Percentiles rank a stretch among this genome's conserved stretches.
Evolutionary conservation across 139 green algal genomes (phyloP).

Genomic region (Astrephomene gubernaculifera): DNA sequence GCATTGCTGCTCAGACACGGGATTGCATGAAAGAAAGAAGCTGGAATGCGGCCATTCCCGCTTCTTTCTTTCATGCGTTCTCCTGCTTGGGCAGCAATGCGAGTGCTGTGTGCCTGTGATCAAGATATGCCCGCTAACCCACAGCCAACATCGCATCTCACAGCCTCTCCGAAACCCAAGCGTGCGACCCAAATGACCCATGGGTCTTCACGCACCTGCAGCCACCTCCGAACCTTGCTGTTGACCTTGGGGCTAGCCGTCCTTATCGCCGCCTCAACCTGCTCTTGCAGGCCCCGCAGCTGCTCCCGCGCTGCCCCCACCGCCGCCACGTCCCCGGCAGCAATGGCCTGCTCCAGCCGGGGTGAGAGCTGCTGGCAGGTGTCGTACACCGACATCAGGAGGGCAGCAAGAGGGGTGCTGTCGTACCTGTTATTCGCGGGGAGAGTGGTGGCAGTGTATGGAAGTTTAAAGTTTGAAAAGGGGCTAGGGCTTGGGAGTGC

Average conservation of each 20-base stretch:
- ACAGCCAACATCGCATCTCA: too few species aligned
- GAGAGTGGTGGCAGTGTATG: background rate
- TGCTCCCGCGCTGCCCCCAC: conserved; percentile 4
- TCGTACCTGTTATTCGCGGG: background rate
- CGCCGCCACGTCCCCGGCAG: background rate
- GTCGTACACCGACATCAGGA: background rate
- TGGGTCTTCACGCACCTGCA: conserved; percentile 58
- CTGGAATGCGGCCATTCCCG: too few species aligned
- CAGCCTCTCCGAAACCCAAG: too few species aligned
- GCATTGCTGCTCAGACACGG: too few species aligned
- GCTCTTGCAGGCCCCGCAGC: conserved; percentile 42
- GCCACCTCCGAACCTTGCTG: conserved; percentile 42
- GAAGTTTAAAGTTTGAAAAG: too few species aligned
- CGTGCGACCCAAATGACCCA: too few species aligned
- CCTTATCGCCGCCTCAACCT: conserved; percentile 46
- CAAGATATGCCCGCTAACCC: too few species aligned
- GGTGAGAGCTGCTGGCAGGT: background rate
- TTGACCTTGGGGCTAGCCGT: conserved; percentile 30
- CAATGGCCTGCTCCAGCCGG: conserved; percentile 21
- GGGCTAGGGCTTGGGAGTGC: too few species aligned
- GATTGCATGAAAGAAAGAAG: too few species aligned
- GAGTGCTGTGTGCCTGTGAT: too few species aligned
- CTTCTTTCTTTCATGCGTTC: too few species aligned
- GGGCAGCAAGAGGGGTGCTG: background rate
- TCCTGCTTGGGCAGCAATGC: too few species aligned